Percentiles rank a stretch among this genome's conserved stretches.
Conservation (phyloP, 225 moss, liverwort and hornwort genomes). For the Physcomitrellopsis africana region DNA sequence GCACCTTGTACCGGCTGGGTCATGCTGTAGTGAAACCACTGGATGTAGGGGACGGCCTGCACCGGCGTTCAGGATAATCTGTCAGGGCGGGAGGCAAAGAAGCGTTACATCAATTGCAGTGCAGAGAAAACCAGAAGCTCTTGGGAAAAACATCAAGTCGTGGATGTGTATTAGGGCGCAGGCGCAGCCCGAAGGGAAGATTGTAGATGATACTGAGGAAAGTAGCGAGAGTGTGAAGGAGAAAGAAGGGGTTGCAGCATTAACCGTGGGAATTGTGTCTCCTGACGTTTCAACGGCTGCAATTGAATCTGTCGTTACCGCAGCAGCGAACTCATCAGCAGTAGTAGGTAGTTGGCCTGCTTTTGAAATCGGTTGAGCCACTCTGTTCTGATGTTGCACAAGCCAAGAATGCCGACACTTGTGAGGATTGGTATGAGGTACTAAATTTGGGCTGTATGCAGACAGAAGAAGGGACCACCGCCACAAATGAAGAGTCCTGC, state of each 20-base stretch:
- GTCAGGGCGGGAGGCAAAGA: not conserved
- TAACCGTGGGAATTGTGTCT: slow-evolving; percentile 53
- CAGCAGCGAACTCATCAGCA: slow-evolving; percentile 38
- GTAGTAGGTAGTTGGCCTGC: slow-evolving; percentile 54
- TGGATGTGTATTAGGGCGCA: slow-evolving; percentile 15
- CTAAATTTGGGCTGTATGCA: slow-evolving; percentile 29
- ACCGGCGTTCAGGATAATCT: not conserved
- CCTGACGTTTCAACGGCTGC: slow-evolving; percentile 51
- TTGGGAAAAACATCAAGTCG: not conserved
- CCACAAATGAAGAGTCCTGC: slow-evolving; percentile 25
- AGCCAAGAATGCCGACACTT: not conserved
- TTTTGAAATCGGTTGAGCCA: slow-evolving; percentile 17
- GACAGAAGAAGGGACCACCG: slow-evolving; percentile 28
- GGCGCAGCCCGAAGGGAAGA: slow-evolving; percentile 35
- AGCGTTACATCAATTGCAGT: slow-evolving; percentile 1
- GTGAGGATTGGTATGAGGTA: not conserved
- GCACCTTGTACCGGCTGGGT: not conserved
- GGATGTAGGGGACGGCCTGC: slow-evolving; percentile 1
- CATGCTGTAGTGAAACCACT: not conserved
- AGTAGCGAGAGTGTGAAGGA: not conserved
- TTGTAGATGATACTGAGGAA: slow-evolving; percentile 36
- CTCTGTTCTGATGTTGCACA: not conserved
- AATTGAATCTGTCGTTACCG: slow-evolving; percentile 44
- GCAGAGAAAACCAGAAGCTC: not conserved
- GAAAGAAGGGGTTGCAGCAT: slow-evolving; percentile 39